Evolutionary conservation across 306 rosid genomes (phyloP), one percentile per base, ranked within the genome.

Genomic region (Mimosa pudica): DNA sequence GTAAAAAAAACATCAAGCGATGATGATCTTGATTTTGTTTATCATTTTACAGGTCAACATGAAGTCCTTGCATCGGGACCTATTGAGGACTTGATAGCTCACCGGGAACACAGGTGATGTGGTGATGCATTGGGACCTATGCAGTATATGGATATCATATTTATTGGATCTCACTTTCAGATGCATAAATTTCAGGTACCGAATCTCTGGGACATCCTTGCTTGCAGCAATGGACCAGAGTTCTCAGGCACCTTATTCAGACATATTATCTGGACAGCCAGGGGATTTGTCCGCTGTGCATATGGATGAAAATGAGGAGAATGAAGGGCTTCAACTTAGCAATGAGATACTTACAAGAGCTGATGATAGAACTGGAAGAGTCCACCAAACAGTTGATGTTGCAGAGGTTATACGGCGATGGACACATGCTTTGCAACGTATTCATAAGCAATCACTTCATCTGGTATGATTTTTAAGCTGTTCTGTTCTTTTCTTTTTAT

Each of bases 141-240:
- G 73, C 60, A 74, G 42, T 33, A 77, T 70, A 38, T 48, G 38
- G 75, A 24, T 77, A 62, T 55, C 74, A 45, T 64, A 41, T 81
- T 68, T 76, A 61, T 82, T n/a, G 62, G 42, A 24, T 74, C 81
- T 75, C 78, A 74, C 80, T 20, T 80, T 69, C 79, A 76, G 30
- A 79, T 76, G n/a, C 78, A 47, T 74, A 79, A 75, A 83, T 68
- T 75, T 80, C 82, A 96, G 99, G 93, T 96, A 96, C 72, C 98
- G 99, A 66, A 96, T 96, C 79, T 93, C 99, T 86, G 99, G 98
- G 80, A 90, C 99, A 76, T 89, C 98, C 87, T 86, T 96, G 86
- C 99, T 92, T 86, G 98, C 99, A 18, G 98, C 99, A 58, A 93
- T 96, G 99, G 97, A 96, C 85, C 98, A 93, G 90, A 96, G 99